These are phyloP conservation scores for Chytriomyces confervae DNA, from an alignment of 192 early-diverging fungal species.

Conservation along the genomic window DNA sequence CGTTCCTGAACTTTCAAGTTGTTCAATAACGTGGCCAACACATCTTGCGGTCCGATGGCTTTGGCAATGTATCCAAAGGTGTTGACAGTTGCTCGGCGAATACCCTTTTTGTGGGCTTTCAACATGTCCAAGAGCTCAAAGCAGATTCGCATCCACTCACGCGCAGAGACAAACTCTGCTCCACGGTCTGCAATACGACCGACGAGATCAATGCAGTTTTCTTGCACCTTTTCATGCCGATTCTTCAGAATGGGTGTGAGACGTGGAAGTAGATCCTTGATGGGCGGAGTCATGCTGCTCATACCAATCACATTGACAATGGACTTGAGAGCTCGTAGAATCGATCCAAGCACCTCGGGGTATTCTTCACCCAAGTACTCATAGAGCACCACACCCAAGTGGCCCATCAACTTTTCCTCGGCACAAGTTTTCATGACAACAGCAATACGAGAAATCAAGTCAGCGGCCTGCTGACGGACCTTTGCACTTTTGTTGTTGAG, in stretches of 20 bases:
- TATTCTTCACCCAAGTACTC: conserved; percentile 99
- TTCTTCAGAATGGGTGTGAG: conserved; percentile 99
- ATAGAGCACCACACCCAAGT: conserved; percentile 91
- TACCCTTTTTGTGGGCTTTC: conserved; percentile 94
- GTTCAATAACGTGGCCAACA: conserved; percentile 94
- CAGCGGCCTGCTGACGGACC: conserved; percentile 97
- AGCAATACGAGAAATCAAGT: conserved; percentile 92
- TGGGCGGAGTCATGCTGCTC: conserved; percentile 97
- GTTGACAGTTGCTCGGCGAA: conserved; percentile 94
- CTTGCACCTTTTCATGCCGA: conserved; percentile 94
- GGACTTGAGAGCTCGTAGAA: conserved; percentile 88
- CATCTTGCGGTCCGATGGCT: conserved; percentile 99
- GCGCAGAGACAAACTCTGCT: conserved; percentile 91
- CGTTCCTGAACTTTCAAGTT: conserved; percentile 99
- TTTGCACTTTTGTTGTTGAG: conserved; percentile 96
- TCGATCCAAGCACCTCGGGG: conserved; percentile 96
- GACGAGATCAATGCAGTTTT: conserved; percentile 89
- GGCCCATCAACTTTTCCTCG: conserved; percentile 93
- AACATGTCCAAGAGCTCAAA: conserved; percentile 97
- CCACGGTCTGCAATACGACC: conserved; percentile 98
- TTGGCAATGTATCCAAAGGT: conserved; percentile 99
- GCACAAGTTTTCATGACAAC: conserved; percentile 93
- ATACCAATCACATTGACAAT: conserved; percentile 99
- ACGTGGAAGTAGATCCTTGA: conserved; percentile 94
- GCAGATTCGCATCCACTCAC: conserved; percentile 99